A percentile compares a stretch with the other conserved stretches of the same genome.
These are phyloP conservation scores for Fremontodendron californicum DNA, from an alignment of 345 rosid genomes.

Conservation along the genomic window DNA sequence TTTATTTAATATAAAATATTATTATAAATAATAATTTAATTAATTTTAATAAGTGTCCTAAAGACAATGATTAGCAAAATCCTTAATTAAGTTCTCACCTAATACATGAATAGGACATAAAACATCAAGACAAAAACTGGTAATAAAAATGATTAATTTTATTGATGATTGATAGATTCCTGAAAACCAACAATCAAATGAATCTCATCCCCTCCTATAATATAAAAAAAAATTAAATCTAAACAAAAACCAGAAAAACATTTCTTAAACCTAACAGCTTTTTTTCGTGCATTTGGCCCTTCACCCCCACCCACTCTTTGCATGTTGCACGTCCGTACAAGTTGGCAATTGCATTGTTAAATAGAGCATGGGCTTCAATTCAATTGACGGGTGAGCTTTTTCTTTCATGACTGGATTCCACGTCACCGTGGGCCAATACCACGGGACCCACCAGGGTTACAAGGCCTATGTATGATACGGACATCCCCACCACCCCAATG, in stretches of 20 bases:
- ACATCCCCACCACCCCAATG: background rate
- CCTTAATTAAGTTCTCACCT: too few relatives aligned
- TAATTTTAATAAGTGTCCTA: too few relatives aligned
- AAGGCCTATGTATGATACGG: background rate
- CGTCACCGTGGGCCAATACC: constrained; percentile 25
- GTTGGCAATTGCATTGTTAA: background rate
- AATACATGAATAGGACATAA: constrained; percentile 8
- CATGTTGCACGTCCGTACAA: background rate
- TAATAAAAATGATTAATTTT: background rate
- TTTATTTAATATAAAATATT: too few relatives aligned
- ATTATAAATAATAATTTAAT: too few relatives aligned
- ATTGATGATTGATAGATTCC: constrained; percentile 9
- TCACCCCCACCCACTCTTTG: background rate
- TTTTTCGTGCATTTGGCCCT: background rate
- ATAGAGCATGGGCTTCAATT: background rate
- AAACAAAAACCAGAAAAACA: background rate
- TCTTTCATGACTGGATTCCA: constrained; percentile 31
- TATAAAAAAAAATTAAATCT: background rate
- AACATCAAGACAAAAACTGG: constrained; percentile 5
- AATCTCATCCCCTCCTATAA: constrained; percentile 19
- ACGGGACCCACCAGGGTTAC: background rate
- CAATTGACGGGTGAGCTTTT: constrained; percentile 23
- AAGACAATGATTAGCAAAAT: too few relatives aligned
- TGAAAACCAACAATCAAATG: constrained; percentile 21
- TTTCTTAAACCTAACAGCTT: background rate